Base-by-base conservation (phyloP, 345 rosid genomes). In the Camelina neglecta region DNA sequence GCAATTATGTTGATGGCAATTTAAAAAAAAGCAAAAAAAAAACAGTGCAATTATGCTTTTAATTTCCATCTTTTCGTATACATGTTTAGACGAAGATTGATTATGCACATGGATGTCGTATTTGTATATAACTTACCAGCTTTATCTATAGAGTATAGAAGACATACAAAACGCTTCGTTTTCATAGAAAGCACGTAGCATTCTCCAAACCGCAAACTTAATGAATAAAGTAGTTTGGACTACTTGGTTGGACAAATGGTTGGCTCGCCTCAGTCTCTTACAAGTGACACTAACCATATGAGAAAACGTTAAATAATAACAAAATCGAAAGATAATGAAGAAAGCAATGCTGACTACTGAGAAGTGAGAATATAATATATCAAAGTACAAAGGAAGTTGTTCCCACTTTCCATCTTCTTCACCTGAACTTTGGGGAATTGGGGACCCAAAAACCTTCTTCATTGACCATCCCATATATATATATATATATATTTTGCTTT, bases 381-480 rank as follows among this genome's bases (percentile, higher is more conserved):
- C 29, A 64, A 57, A 48, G 61, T 57, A 63, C 57, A 55, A 58
- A 64, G 13, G 61, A 71, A 63, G 45, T 69, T 71, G 80, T 71
- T 71, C 61, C 80, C 72, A 57, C 80, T 65, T 65, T 58, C 26
- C 49, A 65, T 65, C 11, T 26, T 48, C 60, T 13, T 31, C 39
- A 57, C 67, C 72, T 77, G 50, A 64, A 71, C 24, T 77, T 77
- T 71, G 45, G 80, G 76, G 67, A 29, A 16, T 38, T 31, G 61
- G 72, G 80, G 72, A 50, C 72, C 80, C 72, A 56, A 65, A 64
- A 6, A 41, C 36, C 55, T 77, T 71, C 71, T 64, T 41, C 71
- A 56, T 77, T 65, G 80, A 71, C 76, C 80, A 71, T 63, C 67
- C 75, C 38, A 53, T 26, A 26, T 26, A 18, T 18, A 18, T 18